Conservation (phyloP, 257 asterid species). For the Solanum gandarillasii region DNA sequence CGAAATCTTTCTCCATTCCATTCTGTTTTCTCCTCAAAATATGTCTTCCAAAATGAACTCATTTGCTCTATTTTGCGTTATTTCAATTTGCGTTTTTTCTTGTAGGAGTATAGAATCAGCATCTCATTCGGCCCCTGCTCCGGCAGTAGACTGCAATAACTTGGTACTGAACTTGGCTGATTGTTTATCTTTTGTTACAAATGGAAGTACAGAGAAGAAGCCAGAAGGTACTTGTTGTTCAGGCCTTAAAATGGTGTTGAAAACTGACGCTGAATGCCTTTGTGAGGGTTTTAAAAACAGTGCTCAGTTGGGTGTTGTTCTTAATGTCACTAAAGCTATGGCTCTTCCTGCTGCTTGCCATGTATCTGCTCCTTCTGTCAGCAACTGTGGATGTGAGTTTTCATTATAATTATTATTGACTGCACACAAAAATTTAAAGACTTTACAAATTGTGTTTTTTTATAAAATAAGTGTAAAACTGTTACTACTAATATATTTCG, state of each 20-base stretch:
- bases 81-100: not conserved
- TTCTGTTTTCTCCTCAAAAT: not conserved
- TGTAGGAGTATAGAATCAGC: constrained; percentile 17
- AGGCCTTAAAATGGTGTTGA: constrained; percentile 70
- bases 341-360: constrained; percentile 79
- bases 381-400: constrained; percentile 53
- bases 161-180: constrained; percentile 60
- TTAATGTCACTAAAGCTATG: constrained; percentile 65
- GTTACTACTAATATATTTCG: not conserved
- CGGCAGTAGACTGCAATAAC: constrained; percentile 64
- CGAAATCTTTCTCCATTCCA: not conserved
- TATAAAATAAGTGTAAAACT: too few relatives aligned
- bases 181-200: constrained; percentile 61
- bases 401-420: too few relatives aligned
- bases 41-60: not conserved
- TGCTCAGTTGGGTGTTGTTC: constrained; percentile 68
- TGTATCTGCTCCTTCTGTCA: constrained; percentile 62
- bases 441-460: too few relatives aligned
- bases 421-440: too few relatives aligned
- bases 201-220: constrained; percentile 42
- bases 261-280: constrained; percentile 58
- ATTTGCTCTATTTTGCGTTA: not conserved
- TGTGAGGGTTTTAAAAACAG: constrained; percentile 75
- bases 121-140: constrained; percentile 55
- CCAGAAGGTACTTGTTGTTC: constrained; percentile 71